Conservation (phyloP, 2,329 filamentous ascomycete genomes). For the Colletotrichum australisinense region DNA sequence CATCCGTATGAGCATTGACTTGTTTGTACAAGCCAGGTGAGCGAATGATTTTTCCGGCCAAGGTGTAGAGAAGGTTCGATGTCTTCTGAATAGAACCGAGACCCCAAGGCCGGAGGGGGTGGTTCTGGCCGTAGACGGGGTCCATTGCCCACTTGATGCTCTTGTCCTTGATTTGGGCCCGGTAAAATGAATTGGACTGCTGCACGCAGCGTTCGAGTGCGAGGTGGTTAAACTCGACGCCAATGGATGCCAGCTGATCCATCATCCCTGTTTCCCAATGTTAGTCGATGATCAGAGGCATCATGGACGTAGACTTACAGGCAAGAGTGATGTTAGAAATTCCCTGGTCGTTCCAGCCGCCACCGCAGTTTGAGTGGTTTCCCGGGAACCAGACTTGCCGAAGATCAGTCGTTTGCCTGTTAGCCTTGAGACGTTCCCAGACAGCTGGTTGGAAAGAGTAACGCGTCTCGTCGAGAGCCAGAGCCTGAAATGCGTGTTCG, state of each 20-base stretch:
- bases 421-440: slow-evolving; percentile 59
- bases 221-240: slow-evolving; percentile 59
- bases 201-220: slow-evolving; percentile 55
- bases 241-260: slow-evolving; percentile 64
- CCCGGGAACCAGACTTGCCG: slow-evolving; percentile 76
- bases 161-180: slow-evolving; percentile 37
- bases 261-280: slow-evolving; percentile 59
- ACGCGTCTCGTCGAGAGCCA: slow-evolving; percentile 68
- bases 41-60: slow-evolving; percentile 55
- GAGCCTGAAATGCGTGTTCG: slow-evolving; percentile 68
- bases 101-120: slow-evolving; percentile 61
- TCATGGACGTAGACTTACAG: slow-evolving; percentile 43
- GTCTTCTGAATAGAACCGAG: slow-evolving; percentile 56
- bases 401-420: slow-evolving; percentile 54
- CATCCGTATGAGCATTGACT: slow-evolving; percentile 53
- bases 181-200: slow-evolving; percentile 41
- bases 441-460: slow-evolving; percentile 65
- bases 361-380: slow-evolving; percentile 77
- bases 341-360: slow-evolving; percentile 69
- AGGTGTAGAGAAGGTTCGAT: slow-evolving; percentile 53
- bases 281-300: not conserved
- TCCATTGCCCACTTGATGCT: slow-evolving; percentile 56
- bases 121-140: slow-evolving; percentile 59
- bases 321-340: slow-evolving; percentile 52
- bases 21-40: slow-evolving; percentile 62